Conservation (phyloP, 1,284 basidiomycete species). For the Ustilago loliicola region DNA sequence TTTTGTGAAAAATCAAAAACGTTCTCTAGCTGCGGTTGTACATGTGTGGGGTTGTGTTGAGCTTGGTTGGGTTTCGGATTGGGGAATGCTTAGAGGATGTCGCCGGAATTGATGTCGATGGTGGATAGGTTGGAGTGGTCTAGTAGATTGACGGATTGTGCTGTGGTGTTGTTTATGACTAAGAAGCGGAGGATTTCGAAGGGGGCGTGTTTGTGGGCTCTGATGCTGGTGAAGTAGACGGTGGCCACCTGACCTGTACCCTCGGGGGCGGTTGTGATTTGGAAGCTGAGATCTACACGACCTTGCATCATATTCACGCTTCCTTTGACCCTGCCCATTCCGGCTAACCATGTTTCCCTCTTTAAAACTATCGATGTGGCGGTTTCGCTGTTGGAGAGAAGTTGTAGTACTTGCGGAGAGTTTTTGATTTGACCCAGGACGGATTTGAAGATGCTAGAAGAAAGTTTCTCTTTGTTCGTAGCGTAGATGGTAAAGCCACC, state of each 20-base stretch:
- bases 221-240: constrained; percentile 62
- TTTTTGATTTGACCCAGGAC: constrained; percentile 52
- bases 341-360: constrained; percentile 24
- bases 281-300: constrained; percentile 59
- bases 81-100: constrained; percentile 17
- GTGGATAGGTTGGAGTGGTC: background rate
- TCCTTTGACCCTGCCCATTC: constrained; percentile 49
- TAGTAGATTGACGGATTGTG: constrained; percentile 31
- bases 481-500: constrained; percentile 52
- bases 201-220: constrained; percentile 37
- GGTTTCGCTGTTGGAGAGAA: constrained; percentile 30
- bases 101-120: constrained; percentile 31
- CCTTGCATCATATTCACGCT: constrained; percentile 64
- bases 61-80: too few species aligned
- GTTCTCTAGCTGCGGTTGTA: background rate
- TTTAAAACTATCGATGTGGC: constrained; percentile 26
- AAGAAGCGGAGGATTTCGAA: constrained; percentile 64
- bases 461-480: constrained; percentile 64
- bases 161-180: constrained; percentile 43
- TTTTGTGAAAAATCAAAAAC: background rate
- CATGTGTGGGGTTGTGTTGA: too few species aligned
- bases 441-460: constrained; percentile 53
- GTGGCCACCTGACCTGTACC: constrained; percentile 18
- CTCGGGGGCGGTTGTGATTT: constrained; percentile 6
- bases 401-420: constrained; percentile 23